A percentile compares a stretch with the other conserved stretches of the same genome.
Evolutionary conservation across 768 basidiomycete species (phyloP).

Genomic region (Leccinellum luteum): DNA sequence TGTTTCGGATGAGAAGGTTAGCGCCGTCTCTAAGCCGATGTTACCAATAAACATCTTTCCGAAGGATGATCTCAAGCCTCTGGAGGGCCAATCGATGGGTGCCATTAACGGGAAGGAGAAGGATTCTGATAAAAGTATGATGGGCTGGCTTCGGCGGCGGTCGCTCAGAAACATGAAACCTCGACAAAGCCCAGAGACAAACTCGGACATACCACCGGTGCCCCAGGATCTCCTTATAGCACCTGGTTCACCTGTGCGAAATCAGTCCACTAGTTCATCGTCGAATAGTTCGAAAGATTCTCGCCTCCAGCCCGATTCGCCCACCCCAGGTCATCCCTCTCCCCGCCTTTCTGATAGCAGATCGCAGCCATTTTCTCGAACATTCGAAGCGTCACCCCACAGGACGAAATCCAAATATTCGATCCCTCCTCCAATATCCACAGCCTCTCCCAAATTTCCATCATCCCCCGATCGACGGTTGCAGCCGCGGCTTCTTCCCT

Average conservation of each 20-base stretch:
- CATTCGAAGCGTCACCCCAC: not conserved
- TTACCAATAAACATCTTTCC: conserved; percentile 18
- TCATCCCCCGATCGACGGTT: conserved; percentile 8
- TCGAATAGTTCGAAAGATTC: conserved; percentile 27
- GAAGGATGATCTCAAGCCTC: conserved; percentile 22
- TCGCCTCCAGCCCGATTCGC: conserved; percentile 20
- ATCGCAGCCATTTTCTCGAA: conserved; percentile 2
- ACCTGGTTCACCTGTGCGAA: conserved; percentile 18
- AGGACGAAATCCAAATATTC: conserved; percentile 24
- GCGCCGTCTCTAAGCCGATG: conserved; percentile 6
- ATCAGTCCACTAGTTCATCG: conserved; percentile 23
- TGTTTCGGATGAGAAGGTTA: conserved; percentile 24
- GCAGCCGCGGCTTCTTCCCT: conserved; percentile 19
- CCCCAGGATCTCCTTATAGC: conserved; percentile 10
- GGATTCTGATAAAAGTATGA: conserved; percentile 42
- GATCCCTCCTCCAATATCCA: conserved; percentile 16
- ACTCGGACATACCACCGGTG: conserved; percentile 11
- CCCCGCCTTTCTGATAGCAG: conserved; percentile 17
- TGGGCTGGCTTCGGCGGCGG: conserved; percentile 31
- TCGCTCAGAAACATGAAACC: conserved; percentile 21
- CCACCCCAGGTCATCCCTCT: conserved; percentile 6
- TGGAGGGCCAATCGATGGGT: conserved; percentile 32
- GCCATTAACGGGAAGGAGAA: conserved; percentile 28
- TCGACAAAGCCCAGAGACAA: conserved; percentile 24
- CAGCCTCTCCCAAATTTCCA: conserved; percentile 8